These are phyloP conservation scores for Penicillium maclennaniae DNA, from an alignment of 495 filamentous ascomycete genomes.

Conservation along the genomic window DNA sequence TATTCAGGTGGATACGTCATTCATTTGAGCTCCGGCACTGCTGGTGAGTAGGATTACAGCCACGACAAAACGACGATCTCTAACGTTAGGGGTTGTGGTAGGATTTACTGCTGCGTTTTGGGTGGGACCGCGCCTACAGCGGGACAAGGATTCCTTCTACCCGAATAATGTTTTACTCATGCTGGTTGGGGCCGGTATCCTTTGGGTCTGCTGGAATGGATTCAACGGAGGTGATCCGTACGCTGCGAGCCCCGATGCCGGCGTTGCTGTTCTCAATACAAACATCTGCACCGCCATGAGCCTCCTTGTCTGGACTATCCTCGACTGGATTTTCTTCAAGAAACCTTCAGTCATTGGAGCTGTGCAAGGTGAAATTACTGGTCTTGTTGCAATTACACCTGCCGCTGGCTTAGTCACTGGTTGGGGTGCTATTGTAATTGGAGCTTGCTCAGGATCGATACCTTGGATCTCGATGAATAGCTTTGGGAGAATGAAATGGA, in stretches of 20 bases:
- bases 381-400: slow-evolving; percentile 54
- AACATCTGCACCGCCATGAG: slow-evolving; percentile 53
- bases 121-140: slow-evolving; percentile 49
- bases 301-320: slow-evolving; percentile 45
- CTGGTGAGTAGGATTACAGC: slow-evolving; percentile 12
- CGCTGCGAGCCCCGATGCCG: slow-evolving; percentile 50
- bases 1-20: slow-evolving; percentile 60
- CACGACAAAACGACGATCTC: not conserved
- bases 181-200: slow-evolving; percentile 50
- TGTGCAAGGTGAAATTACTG: slow-evolving; percentile 53
- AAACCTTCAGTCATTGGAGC: slow-evolving; percentile 52
- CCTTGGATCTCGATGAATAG: slow-evolving; percentile 56
- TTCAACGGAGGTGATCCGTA: slow-evolving; percentile 59
- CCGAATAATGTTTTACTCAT: slow-evolving; percentile 52
- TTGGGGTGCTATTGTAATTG: slow-evolving; percentile 53
- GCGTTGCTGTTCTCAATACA: slow-evolving; percentile 56
- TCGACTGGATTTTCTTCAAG: slow-evolving; percentile 46
- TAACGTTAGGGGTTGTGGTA: not conserved
- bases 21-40: slow-evolving; percentile 54
- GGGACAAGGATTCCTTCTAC: slow-evolving; percentile 47
- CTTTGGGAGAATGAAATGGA: slow-evolving; percentile 39
- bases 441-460: slow-evolving; percentile 45
- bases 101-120: slow-evolving; percentile 52
- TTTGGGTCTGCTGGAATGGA: slow-evolving; percentile 59
- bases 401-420: slow-evolving; percentile 54